Evolutionary conservation across 768 basidiomycete genomes (phyloP), one percentile per base, ranked within the genome.

Genomic region (Russula virescens): DNA sequence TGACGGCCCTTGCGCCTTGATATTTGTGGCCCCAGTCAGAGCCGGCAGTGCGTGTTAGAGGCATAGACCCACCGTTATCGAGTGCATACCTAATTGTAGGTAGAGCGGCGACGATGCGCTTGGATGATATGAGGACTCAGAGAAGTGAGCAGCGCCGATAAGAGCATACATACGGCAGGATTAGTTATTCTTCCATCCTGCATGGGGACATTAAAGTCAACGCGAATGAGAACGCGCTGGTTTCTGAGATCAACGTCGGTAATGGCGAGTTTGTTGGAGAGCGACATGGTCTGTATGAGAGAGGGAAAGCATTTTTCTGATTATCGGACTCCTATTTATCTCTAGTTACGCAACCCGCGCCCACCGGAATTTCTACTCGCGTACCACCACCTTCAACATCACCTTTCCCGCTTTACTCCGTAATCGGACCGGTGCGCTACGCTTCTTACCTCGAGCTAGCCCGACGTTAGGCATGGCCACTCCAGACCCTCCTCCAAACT

Each of bases 101-200:
- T 62, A 98, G 79, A 35, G 96, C 96, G 31, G 95, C 96, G 53
- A 95, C 89, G 77, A 99, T 96, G 75, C 96, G 91, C 96, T 98
- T 72, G 19, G 46, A 28, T 31, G 23, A 45, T 35, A 49, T 58
- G 9, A 58, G 53, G 56, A 31, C 64, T 60, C 19, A 21, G 49
- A 52, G 35, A 28, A 48, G 45, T 34, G 60, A 26, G 49, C 55
- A 63, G 69, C 19, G 19, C 11, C 54, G 45, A 60, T 52, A 45
- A 52, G 47, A 54, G 62, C 31, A 58, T 48, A 80, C 94, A 66
- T 73, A 97, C 96, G 60, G 94, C 94, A 67, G 93, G 88, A 79
- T 98, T 99, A 49, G 96, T 96, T 81, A 98, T 94, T 72, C 87
- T 87, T 53, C 88, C 89, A 72, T 92, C 88, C 70, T 88, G 83